A percentile compares a stretch with the other conserved stretches of the same genome.
Conservation (phyloP, 1,284 basidiomycete species). For the Violaceomyces palustris region DNA sequence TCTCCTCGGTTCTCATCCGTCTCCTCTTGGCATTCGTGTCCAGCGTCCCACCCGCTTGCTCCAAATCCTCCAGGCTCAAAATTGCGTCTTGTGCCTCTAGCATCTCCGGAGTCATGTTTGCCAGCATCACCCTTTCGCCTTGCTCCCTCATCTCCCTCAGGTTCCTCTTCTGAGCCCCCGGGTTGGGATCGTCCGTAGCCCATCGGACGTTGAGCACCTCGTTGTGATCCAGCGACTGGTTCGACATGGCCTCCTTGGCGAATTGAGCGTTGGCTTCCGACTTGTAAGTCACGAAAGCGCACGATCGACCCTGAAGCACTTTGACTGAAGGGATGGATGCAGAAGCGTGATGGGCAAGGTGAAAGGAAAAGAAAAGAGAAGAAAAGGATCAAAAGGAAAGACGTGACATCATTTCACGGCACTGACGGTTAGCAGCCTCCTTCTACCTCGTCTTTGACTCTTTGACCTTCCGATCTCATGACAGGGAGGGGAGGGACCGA, state of each 20-base stretch:
- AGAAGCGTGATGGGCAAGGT: constrained; percentile 2
- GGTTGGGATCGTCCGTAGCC: constrained; percentile 49
- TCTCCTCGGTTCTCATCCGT: constrained; percentile 6
- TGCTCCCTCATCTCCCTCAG: constrained; percentile 24
- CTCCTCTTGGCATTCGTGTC: constrained; percentile 31
- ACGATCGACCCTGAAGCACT: constrained; percentile 85
- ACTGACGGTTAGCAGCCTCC: too few relatives aligned
- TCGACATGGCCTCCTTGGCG: constrained; percentile 97
- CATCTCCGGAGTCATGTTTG: constrained; percentile 30
- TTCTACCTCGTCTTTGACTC: too few relatives aligned
- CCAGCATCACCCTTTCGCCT: constrained; percentile 35
- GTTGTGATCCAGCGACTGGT: constrained; percentile 93
- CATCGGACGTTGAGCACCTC: constrained; percentile 76
- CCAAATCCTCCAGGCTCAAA: constrained; percentile 24
- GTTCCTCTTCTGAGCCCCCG: constrained; percentile 32
- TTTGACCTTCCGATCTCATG: too few relatives aligned
- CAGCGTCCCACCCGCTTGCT: too few relatives aligned
- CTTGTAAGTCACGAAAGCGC: constrained; percentile 94
- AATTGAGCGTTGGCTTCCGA: constrained; percentile 82
- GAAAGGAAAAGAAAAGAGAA: too few relatives aligned
- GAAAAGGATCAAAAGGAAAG: too few relatives aligned
- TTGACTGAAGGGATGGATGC: constrained; percentile 64
- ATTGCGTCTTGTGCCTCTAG: constrained; percentile 29
- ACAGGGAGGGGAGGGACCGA: too few relatives aligned
- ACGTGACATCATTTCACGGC: too few relatives aligned